These are phyloP conservation scores for Wallemia mellicola DNA, from an alignment of 1,284 basidiomycete genomes.

Conservation along the genomic window DNA sequence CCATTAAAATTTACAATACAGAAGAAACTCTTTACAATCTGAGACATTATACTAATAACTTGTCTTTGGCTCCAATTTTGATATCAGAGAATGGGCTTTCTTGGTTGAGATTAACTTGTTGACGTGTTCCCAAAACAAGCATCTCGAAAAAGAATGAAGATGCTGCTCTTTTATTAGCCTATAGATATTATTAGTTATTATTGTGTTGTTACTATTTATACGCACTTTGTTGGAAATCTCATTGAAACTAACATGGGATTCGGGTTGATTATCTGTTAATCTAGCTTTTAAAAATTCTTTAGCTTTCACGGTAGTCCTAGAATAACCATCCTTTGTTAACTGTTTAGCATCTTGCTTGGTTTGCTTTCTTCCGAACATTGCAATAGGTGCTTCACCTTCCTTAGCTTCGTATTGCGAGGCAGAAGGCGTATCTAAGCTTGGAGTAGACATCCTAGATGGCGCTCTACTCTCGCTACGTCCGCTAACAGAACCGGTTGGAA, in stretches of 20 bases:
- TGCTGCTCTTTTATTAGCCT: slow-evolving; percentile 65
- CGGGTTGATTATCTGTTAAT: slow-evolving; percentile 20
- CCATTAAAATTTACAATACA: neutral
- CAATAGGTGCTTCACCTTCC: neutral
- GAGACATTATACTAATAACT: slow-evolving; percentile 21
- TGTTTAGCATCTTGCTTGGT: neutral
- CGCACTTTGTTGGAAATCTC: slow-evolving; percentile 43
- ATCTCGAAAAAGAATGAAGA: slow-evolving; percentile 94
- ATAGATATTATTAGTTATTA: too few relatives aligned
- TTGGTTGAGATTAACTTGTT: slow-evolving; percentile 57
- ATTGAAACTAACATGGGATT: slow-evolving; percentile 38
- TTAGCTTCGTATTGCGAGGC: neutral
- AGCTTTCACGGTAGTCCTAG: slow-evolving; percentile 71
- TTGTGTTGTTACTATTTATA: too few relatives aligned
- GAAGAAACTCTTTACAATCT: too few relatives aligned
- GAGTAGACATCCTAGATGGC: neutral
- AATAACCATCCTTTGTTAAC: slow-evolving; percentile 36
- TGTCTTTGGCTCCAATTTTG: slow-evolving; percentile 46
- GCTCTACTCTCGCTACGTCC: neutral
- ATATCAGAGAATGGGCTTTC: slow-evolving; percentile 51
- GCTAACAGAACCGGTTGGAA: neutral
- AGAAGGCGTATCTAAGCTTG: neutral
- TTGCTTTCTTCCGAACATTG: slow-evolving; percentile 1
- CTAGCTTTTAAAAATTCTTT: slow-evolving; percentile 50
- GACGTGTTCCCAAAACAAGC: slow-evolving; percentile 69